Conservation (phyloP, 208 protist genomes). For the Crithidia bombi region DNA sequence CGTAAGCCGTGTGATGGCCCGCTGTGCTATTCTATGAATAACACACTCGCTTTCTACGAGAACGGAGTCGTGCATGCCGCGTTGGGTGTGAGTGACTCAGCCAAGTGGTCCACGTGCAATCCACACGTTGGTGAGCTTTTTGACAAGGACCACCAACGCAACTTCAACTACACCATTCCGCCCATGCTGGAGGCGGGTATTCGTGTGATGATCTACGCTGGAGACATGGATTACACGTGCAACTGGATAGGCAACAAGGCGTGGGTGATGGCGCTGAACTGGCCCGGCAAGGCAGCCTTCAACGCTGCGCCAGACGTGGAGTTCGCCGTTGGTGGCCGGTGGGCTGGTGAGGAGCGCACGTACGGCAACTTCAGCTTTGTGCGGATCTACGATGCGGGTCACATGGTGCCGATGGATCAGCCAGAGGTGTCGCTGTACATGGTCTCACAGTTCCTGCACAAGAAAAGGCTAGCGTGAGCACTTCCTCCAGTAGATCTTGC, state of each 20-base stretch:
- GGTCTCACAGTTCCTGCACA: conserved; percentile 16
- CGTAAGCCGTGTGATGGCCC: conserved; percentile 55
- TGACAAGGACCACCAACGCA: conserved; percentile 58
- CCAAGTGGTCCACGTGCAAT: conserved; percentile 53
- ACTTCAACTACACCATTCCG: conserved; percentile 72
- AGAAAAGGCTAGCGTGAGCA: not conserved
- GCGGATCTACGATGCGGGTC: conserved; percentile 79
- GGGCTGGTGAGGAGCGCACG: conserved; percentile 35
- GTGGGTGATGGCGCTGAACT: conserved; percentile 79
- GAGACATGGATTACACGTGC: conserved; percentile 92
- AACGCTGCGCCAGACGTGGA: conserved; percentile 43
- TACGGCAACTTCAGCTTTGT: conserved; percentile 78
- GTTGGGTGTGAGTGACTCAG: not conserved
- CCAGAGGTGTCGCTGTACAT: conserved; percentile 48
- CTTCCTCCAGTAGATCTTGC: not conserved
- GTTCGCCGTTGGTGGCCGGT: conserved; percentile 33
- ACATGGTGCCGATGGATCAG: conserved; percentile 90
- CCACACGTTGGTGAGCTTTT: conserved; percentile 53
- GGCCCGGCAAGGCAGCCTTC: conserved; percentile 73
- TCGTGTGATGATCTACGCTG: conserved; percentile 90
- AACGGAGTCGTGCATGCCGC: not conserved
- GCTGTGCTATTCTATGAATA: conserved; percentile 1
- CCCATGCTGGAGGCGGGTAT: conserved; percentile 63
- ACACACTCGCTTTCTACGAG: not conserved
- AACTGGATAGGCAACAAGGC: conserved; percentile 92